Percentiles rank a stretch among this genome's conserved stretches.
Conservation (phyloP, 306 rosid species). For the Glycine tomentella region DNA sequence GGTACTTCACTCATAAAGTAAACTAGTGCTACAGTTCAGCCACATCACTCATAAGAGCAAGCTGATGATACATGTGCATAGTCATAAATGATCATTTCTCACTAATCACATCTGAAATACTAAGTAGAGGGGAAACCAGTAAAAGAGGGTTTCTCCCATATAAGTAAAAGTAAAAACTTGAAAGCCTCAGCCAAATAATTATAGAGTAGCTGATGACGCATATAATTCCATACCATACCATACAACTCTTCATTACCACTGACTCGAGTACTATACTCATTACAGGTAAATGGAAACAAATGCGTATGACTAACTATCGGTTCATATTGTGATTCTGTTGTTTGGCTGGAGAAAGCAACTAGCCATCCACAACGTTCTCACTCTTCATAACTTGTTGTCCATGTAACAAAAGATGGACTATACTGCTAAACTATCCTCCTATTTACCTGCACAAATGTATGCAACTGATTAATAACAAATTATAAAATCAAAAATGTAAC, state of each 20-base stretch:
- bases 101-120: slow-evolving; percentile 14
- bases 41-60: slow-evolving; percentile 13
- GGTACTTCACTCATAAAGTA: slow-evolving; percentile 34
- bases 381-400: slow-evolving; percentile 37
- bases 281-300: slow-evolving; percentile 50
- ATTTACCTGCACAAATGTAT: slow-evolving; percentile 54
- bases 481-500: slow-evolving; percentile 5
- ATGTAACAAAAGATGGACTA: slow-evolving; percentile 41
- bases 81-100: not conserved
- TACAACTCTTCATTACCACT: slow-evolving; percentile 44
- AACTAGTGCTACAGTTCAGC: slow-evolving; percentile 26
- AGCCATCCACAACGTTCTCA: slow-evolving; percentile 48
- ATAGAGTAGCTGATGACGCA: slow-evolving; percentile 42
- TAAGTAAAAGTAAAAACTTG: not conserved
- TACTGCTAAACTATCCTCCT: slow-evolving; percentile 46
- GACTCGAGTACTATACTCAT: slow-evolving; percentile 41
- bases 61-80: slow-evolving; percentile 20
- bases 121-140: slow-evolving; percentile 40
- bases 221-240: slow-evolving; percentile 44
- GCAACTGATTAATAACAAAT: slow-evolving; percentile 11
- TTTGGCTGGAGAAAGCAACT: slow-evolving; percentile 56
- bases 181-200: slow-evolving; percentile 48
- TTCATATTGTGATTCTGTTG: slow-evolving; percentile 49
- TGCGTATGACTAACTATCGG: slow-evolving; percentile 41
- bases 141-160: slow-evolving; percentile 46